Evolutionary conservation across 345 rosid genomes (phyloP), one percentile per base, ranked within the genome.

Genomic region (Turnera subulata): DNA sequence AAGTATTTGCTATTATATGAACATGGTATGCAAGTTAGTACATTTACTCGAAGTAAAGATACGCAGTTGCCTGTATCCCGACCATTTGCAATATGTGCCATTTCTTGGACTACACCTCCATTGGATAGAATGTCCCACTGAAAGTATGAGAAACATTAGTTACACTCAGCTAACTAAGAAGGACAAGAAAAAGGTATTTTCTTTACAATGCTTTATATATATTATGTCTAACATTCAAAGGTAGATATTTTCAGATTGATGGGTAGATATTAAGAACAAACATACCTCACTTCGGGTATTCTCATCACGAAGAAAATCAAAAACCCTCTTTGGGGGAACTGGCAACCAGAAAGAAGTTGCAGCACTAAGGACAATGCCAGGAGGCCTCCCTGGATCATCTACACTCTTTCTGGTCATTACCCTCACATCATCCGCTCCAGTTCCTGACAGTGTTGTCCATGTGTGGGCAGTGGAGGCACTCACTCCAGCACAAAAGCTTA

Each of bases 291-390:
- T 63, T 52, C 97, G 80, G 8, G 84, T 77, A 47, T 74, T 78
- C 60, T 88, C 96, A 29, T 94, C 93, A 0, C 95, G 80, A 21
- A 94, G 89, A 68, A 84, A 94, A 64, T 90, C 88, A 21, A 94
- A 88, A 53, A 88, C 80, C 21, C 65, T 61, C 19, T 76, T 76
- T 0, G 86, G 96, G 1, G 88, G 64, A 55, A 75, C 89, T 7
- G 96, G 93, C 55, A 90, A 73, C 99, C 99, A 94, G 64, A 90
- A 90, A 15, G 99, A 94, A 72, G 97, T 82, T 8, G 95, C 89
- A 29, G 91, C 97, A 60, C 86, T 82, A 11, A 94, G 76, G 39
- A 88, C 87, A 67, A 83, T 72, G 14, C 97, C 96, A 0, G 85
- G 85, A 25, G 97, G 96, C 62, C 83, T 75, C 29, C 99, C 99